Base-by-base conservation (phyloP, 1,284 basidiomycete species). In the Puccinia polysora region DNA sequence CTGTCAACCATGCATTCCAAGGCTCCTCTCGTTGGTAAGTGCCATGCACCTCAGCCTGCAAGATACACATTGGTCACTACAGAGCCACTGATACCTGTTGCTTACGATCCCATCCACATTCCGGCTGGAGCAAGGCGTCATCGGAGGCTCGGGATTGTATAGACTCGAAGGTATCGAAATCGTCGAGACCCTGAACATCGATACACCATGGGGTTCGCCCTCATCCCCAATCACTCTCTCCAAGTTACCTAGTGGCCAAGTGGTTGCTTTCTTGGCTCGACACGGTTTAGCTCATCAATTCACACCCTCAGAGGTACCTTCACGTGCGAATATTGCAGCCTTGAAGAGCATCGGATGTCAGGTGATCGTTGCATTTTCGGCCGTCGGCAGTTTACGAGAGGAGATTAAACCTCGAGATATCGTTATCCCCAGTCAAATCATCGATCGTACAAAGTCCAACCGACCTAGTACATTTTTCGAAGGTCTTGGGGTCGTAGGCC, bases 331-430 rank as follows among this genome's bases (percentile, higher is more conserved):
- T 84, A 94, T 97, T 78, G 89, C 94, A 15, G 94, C 94, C 0
- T 85, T 97, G 76, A 97, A 97, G 82, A 87, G 86, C 64, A 84
- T 98, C 75, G 95, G 95, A 64, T 90, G 92, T 15, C 86, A 88
- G 74, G 89, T 88, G 49, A 86, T 98, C 77, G 83, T 97, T 74
- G 92, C 94, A 1, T 98, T 98, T 83, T 90, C 88, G 18, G 95
- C 95, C 7, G 95, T 98, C 52, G 95, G 95, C 43, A 93, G 90
- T n/a, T 85, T 98, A 50, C 85, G 91, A 55, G 95, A 98, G 81
- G 92, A 97, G 77, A 91, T 97, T 78, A 75, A 79, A 15, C 77
- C 78, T 45, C 80, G 92, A 50, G 87, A 94, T 77, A 93, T 97
- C 80, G 84, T 87, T 65, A 86, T 98, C 56, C 94, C 95, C 0